Conservation (phyloP, 1,284 basidiomycete genomes). For the Melampsora medusae region DNA sequence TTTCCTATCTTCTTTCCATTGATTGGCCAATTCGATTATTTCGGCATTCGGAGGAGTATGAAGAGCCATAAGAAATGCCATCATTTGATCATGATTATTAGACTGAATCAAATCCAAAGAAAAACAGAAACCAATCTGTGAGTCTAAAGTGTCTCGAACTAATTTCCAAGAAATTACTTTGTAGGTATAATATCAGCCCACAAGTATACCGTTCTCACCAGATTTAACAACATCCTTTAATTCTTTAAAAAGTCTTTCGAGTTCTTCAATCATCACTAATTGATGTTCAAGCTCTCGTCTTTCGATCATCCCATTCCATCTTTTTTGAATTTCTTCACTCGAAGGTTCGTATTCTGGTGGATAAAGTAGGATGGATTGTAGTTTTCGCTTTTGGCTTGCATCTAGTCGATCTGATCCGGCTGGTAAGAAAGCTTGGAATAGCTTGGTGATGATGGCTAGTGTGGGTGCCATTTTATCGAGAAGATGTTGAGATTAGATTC, state of each 20-base stretch:
- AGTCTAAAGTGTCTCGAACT: neutral
- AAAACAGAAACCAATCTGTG: neutral
- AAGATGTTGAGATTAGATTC: too few species aligned
- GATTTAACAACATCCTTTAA: neutral
- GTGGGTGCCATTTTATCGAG: too few species aligned
- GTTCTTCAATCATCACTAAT: neutral
- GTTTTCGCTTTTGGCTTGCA: neutral
- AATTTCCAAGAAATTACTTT: neutral
- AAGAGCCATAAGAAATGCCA: too few species aligned
- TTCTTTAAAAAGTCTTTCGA: conserved; percentile 1
- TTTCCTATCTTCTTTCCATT: too few species aligned
- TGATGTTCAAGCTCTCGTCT: conserved; percentile 12
- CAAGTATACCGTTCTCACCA: conserved; percentile 9
- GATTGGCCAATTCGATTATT: too few species aligned
- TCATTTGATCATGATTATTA: neutral
- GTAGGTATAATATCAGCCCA: neutral
- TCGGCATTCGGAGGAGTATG: too few species aligned
- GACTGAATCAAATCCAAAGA: neutral
- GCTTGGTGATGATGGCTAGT: too few species aligned
- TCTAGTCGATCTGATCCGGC: too few species aligned
- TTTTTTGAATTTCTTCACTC: neutral
- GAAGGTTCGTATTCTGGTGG: conserved; percentile 28
- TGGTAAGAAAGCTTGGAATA: too few species aligned
- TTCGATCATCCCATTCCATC: conserved; percentile 24
- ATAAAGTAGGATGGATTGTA: conserved; percentile 16